phyloP scores from a whole-genome alignment of 305 asterid species.

The Solanum chacoense region DNA sequence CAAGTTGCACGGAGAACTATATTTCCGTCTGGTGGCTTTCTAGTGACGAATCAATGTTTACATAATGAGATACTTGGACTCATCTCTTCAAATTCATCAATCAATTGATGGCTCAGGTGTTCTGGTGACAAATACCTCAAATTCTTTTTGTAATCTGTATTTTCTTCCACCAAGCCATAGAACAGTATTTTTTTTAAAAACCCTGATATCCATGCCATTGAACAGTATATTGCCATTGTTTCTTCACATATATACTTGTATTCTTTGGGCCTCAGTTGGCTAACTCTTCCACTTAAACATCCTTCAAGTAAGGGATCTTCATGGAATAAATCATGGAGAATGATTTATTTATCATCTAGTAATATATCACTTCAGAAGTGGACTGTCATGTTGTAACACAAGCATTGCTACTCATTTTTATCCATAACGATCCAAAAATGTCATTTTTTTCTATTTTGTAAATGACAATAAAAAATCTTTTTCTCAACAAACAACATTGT shows the following conservation, averaged over 20 bases:
- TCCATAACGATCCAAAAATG: not conserved
- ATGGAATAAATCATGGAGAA: too few relatives aligned
- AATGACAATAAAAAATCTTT: too few relatives aligned
- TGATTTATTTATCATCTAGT: not conserved
- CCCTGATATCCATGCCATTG: not conserved
- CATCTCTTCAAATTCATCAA: slow-evolving; percentile 33
- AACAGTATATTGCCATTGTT: not conserved
- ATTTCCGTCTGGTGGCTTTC: slow-evolving; percentile 64
- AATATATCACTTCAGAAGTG: not conserved
- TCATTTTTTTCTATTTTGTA: not conserved
- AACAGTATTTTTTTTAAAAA: too few relatives aligned
- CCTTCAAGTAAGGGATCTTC: not conserved
- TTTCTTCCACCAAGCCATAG: not conserved
- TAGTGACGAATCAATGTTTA: slow-evolving; percentile 49
- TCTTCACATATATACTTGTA: not conserved
- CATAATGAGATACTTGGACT: slow-evolving; percentile 45
- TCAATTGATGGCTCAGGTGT: not conserved
- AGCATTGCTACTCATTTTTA: not conserved
- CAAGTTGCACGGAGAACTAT: slow-evolving; percentile 44
- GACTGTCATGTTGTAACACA: not conserved
- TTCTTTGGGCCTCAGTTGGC: not conserved
- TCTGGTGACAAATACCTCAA: not conserved
- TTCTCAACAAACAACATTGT: not conserved
- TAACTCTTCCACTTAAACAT: not conserved
- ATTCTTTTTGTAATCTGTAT: not conserved